Conservation (phyloP, 192 early-diverging fungal genomes). For the Geosiphon pyriformis region DNA sequence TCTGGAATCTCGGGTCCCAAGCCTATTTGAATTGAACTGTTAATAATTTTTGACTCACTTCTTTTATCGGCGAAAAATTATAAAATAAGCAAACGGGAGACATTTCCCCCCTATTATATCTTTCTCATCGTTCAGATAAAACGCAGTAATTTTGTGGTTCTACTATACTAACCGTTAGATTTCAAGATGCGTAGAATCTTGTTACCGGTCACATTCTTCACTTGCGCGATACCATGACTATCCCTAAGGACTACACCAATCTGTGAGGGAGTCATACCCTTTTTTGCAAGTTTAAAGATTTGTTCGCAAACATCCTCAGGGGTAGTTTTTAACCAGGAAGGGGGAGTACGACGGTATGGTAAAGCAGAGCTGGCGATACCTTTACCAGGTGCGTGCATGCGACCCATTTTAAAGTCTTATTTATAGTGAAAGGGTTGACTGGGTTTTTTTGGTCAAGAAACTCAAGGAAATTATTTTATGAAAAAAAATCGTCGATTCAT, state of each 20-base stretch:
- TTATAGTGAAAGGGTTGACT: no score
- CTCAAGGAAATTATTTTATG: no score
- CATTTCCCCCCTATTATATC: no score
- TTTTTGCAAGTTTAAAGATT: conserved; percentile 99
- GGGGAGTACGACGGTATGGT: conserved; percentile 95
- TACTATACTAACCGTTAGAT: conserved; percentile 65
- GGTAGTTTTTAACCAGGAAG: conserved; percentile 97
- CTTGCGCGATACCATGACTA: conserved; percentile 96
- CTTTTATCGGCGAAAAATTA: not conserved
- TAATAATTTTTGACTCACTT: not conserved
- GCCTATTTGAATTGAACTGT: conserved; percentile 12
- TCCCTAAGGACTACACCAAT: conserved; percentile 98
- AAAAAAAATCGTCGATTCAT: no score
- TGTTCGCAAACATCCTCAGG: conserved; percentile 95
- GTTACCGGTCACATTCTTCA: conserved; percentile 96
- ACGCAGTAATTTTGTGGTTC: no score
- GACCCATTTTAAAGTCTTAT: conserved; percentile 64
- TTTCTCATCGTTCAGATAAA: no score
- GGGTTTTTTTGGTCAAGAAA: no score
- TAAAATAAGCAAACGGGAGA: not conserved
- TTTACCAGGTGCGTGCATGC: conserved; percentile 97
- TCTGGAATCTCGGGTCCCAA: conserved; percentile 94
- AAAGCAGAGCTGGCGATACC: conserved; percentile 87
- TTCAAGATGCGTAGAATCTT: conserved; percentile 99
- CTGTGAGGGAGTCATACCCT: conserved; percentile 97